Evolutionary conservation across 345 rosid genomes (phyloP).

Genomic region (Salix arbutifolia): DNA sequence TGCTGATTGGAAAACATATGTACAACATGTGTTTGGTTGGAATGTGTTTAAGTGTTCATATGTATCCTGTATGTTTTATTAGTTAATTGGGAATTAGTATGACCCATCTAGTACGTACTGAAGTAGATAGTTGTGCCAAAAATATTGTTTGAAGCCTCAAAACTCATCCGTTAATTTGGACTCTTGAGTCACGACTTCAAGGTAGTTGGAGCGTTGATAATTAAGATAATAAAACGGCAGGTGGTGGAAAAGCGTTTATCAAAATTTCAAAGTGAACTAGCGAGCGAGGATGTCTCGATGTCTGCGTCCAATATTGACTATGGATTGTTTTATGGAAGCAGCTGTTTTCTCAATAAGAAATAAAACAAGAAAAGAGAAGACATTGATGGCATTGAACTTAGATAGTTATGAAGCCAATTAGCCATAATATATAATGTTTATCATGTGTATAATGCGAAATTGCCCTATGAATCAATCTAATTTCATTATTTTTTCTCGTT

Average conservation of each 20-base stretch:
- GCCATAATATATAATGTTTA: background rate
- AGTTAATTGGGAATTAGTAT: background rate
- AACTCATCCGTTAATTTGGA: background rate
- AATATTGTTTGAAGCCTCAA: background rate
- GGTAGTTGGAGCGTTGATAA: background rate
- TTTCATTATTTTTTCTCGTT: background rate
- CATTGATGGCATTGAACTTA: background rate
- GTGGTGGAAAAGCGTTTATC: background rate
- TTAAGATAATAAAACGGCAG: conserved; percentile 1
- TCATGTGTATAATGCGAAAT: background rate
- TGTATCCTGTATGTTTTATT: no score
- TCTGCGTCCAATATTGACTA: background rate
- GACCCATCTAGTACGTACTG: background rate
- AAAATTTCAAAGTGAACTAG: background rate
- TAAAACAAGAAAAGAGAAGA: background rate
- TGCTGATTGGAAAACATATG: background rate
- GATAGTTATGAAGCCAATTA: background rate
- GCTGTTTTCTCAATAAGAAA: background rate
- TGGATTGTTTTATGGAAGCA: background rate
- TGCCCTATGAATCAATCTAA: background rate
- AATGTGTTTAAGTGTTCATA: background rate
- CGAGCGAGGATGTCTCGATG: background rate
- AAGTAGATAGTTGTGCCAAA: background rate
- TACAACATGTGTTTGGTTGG: background rate
- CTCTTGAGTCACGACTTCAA: background rate